Evolutionary conservation across 108 stramenopile species (phyloP).

Genomic region (Cyclotella choctawhatcheeana): DNA sequence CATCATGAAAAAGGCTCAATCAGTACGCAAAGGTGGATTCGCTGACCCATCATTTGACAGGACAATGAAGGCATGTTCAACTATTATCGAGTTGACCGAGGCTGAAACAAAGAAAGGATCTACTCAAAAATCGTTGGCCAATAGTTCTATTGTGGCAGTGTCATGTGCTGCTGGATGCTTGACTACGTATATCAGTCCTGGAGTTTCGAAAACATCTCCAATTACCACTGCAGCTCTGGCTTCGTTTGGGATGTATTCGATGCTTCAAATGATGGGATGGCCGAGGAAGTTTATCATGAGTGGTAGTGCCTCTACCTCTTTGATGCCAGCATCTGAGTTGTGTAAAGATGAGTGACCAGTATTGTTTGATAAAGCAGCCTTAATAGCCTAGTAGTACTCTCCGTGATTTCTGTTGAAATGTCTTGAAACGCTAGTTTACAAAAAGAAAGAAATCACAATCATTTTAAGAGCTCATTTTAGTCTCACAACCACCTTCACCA

Average conservation of each 20-base stretch:
- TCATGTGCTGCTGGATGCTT: slow-evolving; percentile 16
- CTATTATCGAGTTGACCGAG: slow-evolving; percentile 64
- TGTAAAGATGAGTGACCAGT: slow-evolving; percentile 9
- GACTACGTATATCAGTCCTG: slow-evolving; percentile 14
- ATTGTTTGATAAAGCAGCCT: too few species aligned
- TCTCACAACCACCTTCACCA: too few species aligned
- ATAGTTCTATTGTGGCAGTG: slow-evolving; percentile 10
- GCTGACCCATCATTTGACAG: slow-evolving; percentile 76
- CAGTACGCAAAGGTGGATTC: slow-evolving; percentile 51
- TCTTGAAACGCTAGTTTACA: too few species aligned
- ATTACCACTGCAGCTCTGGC: slow-evolving; percentile 16
- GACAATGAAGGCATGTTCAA: slow-evolving; percentile 76
- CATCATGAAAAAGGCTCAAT: slow-evolving; percentile 60
- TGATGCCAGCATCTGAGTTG: slow-evolving; percentile 30
- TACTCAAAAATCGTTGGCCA: background rate
- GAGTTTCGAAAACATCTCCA: background rate
- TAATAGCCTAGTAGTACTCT: too few species aligned
- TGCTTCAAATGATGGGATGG: slow-evolving; percentile 23
- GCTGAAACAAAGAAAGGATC: slow-evolving; percentile 15
- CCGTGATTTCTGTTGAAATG: too few species aligned
- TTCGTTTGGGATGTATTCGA: slow-evolving; percentile 28
- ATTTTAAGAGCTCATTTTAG: too few species aligned
- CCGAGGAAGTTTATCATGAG: slow-evolving; percentile 8
- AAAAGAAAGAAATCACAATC: too few species aligned
- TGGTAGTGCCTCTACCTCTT: slow-evolving; percentile 7